These are phyloP conservation scores for Grigorovia transvaalensis DNA, from an alignment of 805 yeast genomes.

Conservation along the genomic window DNA sequence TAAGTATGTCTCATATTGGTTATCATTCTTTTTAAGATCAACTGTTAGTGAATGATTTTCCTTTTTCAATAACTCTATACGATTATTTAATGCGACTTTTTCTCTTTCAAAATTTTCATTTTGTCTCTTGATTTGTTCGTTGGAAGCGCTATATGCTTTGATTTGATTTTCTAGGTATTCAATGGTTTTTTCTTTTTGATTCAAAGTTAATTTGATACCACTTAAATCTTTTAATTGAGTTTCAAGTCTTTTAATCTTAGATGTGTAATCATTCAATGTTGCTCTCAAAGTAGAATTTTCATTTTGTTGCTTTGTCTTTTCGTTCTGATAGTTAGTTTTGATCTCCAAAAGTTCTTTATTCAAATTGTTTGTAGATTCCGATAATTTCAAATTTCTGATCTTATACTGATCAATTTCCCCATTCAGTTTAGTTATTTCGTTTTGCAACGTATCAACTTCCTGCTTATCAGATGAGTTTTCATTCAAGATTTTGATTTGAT, in stretches of 20 bases:
- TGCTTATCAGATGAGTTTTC: not conserved
- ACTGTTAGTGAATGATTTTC: constrained; percentile 30
- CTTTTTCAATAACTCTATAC: constrained; percentile 23
- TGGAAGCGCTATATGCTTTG: constrained; percentile 27
- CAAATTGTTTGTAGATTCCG: constrained; percentile 5
- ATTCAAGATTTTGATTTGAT: constrained; percentile 35
- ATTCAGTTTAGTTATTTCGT: constrained; percentile 10
- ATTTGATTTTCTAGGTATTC: constrained; percentile 33
- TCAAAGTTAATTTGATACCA: constrained; percentile 16
- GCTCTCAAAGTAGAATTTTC: constrained; percentile 1
- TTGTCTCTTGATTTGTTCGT: constrained; percentile 20
- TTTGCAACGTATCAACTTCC: constrained; percentile 10
- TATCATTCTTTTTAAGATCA: constrained; percentile 33
- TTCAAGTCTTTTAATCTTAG: constrained; percentile 11
- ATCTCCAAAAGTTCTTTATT: constrained; percentile 15
- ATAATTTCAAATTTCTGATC: constrained; percentile 9
- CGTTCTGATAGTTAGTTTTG: constrained; percentile 11
- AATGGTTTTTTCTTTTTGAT: constrained; percentile 31
- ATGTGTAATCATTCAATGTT: constrained; percentile 5
- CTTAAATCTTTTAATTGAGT: constrained; percentile 15
- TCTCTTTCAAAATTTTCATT: constrained; percentile 26
- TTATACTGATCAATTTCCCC: constrained; percentile 6
- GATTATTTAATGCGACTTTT: constrained; percentile 23
- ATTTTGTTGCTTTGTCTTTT: constrained; percentile 13
- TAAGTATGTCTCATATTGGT: constrained; percentile 27